Conservation (phyloP, 768 basidiomycete genomes). For the Rhizopogon rudus region DNA sequence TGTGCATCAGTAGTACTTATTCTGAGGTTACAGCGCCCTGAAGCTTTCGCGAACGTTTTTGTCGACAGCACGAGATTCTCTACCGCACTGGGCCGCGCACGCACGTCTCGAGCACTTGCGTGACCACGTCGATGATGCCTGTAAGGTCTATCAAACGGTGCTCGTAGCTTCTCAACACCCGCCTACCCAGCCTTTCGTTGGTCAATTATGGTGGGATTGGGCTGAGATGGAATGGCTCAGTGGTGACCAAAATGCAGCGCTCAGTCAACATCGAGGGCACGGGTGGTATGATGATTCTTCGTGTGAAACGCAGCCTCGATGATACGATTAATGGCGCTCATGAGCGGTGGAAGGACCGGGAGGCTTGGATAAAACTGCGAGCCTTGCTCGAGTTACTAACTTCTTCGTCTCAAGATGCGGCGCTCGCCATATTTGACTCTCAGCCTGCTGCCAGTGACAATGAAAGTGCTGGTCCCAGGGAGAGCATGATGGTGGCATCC, state of each 20-base stretch:
- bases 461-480: slow-evolving; percentile 20
- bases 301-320: slow-evolving; percentile 61
- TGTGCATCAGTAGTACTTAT: slow-evolving; percentile 7
- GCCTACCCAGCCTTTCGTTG: slow-evolving; percentile 29
- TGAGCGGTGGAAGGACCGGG: slow-evolving; percentile 49
- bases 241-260: slow-evolving; percentile 42
- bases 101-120: slow-evolving; percentile 68
- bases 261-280: slow-evolving; percentile 50
- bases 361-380: slow-evolving; percentile 61
- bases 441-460: slow-evolving; percentile 14
- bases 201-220: slow-evolving; percentile 76
- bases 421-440: slow-evolving; percentile 34
- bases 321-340: slow-evolving; percentile 33
- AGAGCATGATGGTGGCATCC: slow-evolving; percentile 53
- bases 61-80: slow-evolving; percentile 48
- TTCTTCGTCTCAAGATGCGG: slow-evolving; percentile 32
- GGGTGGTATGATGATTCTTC: slow-evolving; percentile 50
- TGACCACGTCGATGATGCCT: slow-evolving; percentile 59
- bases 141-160: slow-evolving; percentile 73
- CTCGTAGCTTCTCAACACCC: slow-evolving; percentile 42
- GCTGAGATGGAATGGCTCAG: slow-evolving; percentile 79
- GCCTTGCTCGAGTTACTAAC: slow-evolving; percentile 63
- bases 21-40: slow-evolving; percentile 42
- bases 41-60: slow-evolving; percentile 66
- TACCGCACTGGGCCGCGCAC: slow-evolving; percentile 70